Base-by-base conservation (phyloP, 106 monocot genomes). In the Allium sativum region DNA sequence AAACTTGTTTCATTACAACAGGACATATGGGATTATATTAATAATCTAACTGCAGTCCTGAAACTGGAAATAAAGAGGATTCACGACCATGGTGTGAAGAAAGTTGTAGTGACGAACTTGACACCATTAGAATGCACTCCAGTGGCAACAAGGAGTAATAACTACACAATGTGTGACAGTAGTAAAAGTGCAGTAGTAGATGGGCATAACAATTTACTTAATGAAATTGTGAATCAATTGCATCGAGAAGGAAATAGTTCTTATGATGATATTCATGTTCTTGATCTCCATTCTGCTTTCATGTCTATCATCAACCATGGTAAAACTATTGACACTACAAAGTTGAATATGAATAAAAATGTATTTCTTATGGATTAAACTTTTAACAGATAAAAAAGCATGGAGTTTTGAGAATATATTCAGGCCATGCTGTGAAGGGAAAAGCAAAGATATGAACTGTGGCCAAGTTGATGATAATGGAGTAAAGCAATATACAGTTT, bases 351-450 rank as follows among this genome's bases (percentile, higher is more conserved):
- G 48, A 12, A 11, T 15, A 11, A 12, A 11, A 50, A 2, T 50
- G 13, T 50, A 50, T 7, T 6, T 2, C 48, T 50, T 50, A 50
- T 50, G 15, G 19, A 20, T 8, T 18, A 6, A 17, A 56, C 1
- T 21, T 43, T 17, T 44, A 44, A 42, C 52, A 65, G 64, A 40
- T 14, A 21, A 9, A 45, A 61, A 61, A 59, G 54, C 18, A 21
- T 51, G 56, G 55, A 57, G 57, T 43, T 67, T 67, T 45, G 12
- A 61, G 21, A 7, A 74, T 8, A 52, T 67, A 7, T 22, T 74
- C 17, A 61, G 66, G 74, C 74, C 74, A 8, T 67, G 74, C 21
- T 74, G 74, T 40, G 60, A 66, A 15, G 67, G 53, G 0, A 22
- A 17, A 12, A 11, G 8, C 14, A 20, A 59, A 8, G 16, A 44